These are phyloP conservation scores for Pyrenula massariospora DNA, from an alignment of 495 filamentous ascomycete species.

Conservation along the genomic window DNA sequence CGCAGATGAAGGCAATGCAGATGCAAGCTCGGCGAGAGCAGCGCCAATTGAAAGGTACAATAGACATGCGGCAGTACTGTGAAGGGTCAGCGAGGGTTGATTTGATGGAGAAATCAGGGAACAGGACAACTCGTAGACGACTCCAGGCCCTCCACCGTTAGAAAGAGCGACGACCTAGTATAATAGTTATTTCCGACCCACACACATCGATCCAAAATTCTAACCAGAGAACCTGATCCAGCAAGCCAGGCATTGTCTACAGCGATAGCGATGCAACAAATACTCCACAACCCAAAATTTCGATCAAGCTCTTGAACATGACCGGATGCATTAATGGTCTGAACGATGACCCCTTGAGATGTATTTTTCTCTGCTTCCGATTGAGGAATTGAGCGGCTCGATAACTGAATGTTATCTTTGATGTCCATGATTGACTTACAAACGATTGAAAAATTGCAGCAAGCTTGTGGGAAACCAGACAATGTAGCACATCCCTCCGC, in stretches of 20 bases:
- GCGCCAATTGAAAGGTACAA: constrained; percentile 42
- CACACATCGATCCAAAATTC: not conserved
- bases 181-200: not conserved
- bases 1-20: constrained; percentile 68
- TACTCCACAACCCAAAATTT: constrained; percentile 45
- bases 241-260: constrained; percentile 52
- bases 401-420: not conserved
- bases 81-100: constrained; percentile 6
- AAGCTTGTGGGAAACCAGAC: not conserved
- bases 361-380: not conserved
- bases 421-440: not conserved
- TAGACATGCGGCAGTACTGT: constrained; percentile 32
- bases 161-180: constrained; percentile 10
- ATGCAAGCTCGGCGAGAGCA: constrained; percentile 63
- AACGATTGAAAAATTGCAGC: not conserved
- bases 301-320: constrained; percentile 49
- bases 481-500: not conserved
- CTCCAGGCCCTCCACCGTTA: constrained; percentile 39
- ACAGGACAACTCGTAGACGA: constrained; percentile 39
- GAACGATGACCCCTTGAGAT: not conserved
- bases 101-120: not conserved
- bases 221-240: constrained; percentile 30
- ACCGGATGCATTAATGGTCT: constrained; percentile 39
- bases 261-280: constrained; percentile 42
- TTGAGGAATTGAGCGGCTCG: not conserved